A percentile compares a stretch with the other conserved stretches of the same genome.
phyloP scores from a whole-genome alignment of 106 monocot genomes.

The Platanthera zijinensis region DNA sequence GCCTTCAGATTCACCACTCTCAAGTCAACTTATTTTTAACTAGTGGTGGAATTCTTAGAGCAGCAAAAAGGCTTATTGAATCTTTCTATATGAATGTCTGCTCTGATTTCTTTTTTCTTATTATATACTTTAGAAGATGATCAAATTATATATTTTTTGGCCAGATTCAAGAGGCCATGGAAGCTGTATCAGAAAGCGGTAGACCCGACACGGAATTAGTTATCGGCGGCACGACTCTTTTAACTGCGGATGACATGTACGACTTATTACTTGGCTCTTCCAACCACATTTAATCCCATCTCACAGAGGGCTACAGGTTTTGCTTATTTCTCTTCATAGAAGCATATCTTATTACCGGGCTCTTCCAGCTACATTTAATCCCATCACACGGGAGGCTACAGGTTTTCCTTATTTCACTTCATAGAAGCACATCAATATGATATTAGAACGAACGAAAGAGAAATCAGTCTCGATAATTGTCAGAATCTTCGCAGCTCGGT shows the following conservation, averaged over 20 bases:
- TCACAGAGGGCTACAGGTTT: background rate
- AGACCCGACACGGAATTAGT: constrained; percentile 72
- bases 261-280: constrained; percentile 70
- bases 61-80: background rate
- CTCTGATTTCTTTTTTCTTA: background rate
- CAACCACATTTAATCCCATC: constrained; percentile 34
- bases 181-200: constrained; percentile 65
- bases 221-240: constrained; percentile 82
- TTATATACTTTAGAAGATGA: background rate
- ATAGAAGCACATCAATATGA: background rate
- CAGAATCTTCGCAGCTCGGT: too few relatives aligned
- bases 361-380: constrained; percentile 46
- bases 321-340: background rate
- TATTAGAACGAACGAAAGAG: background rate
- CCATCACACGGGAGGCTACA: background rate
- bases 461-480: too few relatives aligned
- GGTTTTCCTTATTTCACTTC: background rate
- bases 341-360: constrained; percentile 10
- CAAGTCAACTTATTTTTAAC: background rate
- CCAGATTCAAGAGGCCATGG: constrained; percentile 62
- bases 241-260: constrained; percentile 90
- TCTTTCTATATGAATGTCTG: background rate
- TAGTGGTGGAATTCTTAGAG: background rate
- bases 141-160: constrained; percentile 9
- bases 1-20: too few relatives aligned